Percentiles rank a stretch among this genome's conserved stretches.
These are phyloP conservation scores for Sicyos baderoa DNA, from an alignment of 306 rosid genomes.

Conservation along the genomic window DNA sequence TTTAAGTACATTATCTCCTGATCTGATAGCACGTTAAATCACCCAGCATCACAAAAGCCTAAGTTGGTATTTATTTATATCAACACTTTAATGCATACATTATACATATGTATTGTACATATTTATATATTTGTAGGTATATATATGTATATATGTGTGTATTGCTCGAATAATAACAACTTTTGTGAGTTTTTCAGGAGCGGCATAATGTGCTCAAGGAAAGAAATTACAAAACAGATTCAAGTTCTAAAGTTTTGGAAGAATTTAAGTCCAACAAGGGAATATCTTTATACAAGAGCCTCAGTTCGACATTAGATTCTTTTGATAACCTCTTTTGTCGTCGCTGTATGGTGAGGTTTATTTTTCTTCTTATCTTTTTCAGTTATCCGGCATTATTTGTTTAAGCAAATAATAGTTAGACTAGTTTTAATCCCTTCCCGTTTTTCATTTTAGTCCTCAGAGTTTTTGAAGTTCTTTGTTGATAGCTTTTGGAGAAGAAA, in stretches of 20 bases:
- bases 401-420: not conserved
- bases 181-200: constrained; percentile 46
- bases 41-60: no score
- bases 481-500: no score
- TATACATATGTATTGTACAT: no score
- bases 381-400: not conserved
- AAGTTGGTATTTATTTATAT: no score
- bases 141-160: no score
- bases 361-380: not conserved
- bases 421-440: not conserved
- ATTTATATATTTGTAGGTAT: no score
- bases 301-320: constrained; percentile 80
- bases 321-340: constrained; percentile 94
- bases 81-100: no score
- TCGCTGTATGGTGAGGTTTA: constrained; percentile 70
- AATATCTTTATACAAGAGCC: constrained; percentile 63
- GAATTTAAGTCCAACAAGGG: constrained; percentile 35
- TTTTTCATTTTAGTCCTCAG: not conserved
- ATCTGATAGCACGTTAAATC: no score
- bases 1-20: no score
- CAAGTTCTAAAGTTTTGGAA: constrained; percentile 34
- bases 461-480: not conserved
- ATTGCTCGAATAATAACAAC: constrained; percentile 13
- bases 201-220: constrained; percentile 57
- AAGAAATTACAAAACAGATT: constrained; percentile 36